A percentile compares a stretch with the other conserved stretches of the same genome.
These are phyloP conservation scores for Micractinium sp. DNA, from an alignment of 139 green algal genomes.

Conservation along the genomic window DNA sequence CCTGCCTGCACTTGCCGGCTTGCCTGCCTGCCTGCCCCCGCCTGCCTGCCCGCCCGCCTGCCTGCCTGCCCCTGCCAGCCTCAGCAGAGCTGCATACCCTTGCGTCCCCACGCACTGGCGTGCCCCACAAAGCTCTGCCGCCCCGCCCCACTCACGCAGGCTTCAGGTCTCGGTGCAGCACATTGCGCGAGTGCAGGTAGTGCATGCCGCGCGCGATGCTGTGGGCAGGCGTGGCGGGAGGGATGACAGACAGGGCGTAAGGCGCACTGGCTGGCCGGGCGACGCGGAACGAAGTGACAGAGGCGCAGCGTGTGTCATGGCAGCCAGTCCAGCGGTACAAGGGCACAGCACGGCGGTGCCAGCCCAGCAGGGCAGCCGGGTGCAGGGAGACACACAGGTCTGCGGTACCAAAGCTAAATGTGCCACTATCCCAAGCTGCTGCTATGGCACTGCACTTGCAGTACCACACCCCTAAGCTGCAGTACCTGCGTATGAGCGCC, in stretches of 20 bases:
- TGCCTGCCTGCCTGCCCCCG: not conserved
- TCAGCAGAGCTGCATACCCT: not conserved
- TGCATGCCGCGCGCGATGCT: conserved; percentile 37
- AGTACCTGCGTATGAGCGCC: conserved; percentile 38
- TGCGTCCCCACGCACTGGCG: not conserved
- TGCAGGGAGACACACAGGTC: not conserved
- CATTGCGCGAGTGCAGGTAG: conserved; percentile 54
- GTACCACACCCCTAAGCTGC: too few relatives aligned
- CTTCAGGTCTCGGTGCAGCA: conserved; percentile 72
- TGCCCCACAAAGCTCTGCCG: not conserved
- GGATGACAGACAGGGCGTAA: not conserved
- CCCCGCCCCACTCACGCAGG: conserved; percentile 32
- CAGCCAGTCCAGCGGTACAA: not conserved
- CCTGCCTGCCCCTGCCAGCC: not conserved
- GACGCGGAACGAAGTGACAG: too few relatives aligned
- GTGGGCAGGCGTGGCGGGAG: not conserved
- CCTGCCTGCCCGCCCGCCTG: not conserved
- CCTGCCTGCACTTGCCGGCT: too few relatives aligned
- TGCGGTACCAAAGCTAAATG: not conserved
- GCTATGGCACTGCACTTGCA: too few relatives aligned
- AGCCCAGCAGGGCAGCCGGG: not conserved
- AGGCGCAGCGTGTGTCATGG: too few relatives aligned
- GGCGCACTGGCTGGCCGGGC: too few relatives aligned
- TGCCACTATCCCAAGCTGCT: not conserved
- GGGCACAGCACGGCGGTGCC: not conserved